Percentiles rank a stretch among this genome's conserved stretches.
These are phyloP conservation scores for Talaromyces sp. DNA, from an alignment of 2,329 filamentous ascomycete genomes.

Conservation along the genomic window DNA sequence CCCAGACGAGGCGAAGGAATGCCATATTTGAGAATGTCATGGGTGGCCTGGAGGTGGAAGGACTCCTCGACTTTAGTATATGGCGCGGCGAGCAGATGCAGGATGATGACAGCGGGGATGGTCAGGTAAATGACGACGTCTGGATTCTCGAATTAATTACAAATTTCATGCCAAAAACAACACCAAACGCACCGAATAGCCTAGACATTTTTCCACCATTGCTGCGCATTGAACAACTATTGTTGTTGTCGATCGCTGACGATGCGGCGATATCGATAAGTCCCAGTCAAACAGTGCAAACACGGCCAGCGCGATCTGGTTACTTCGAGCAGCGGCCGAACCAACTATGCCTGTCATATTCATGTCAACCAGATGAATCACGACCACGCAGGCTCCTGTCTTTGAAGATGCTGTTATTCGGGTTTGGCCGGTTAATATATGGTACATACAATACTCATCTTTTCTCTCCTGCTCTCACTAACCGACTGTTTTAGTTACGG, in stretches of 20 bases:
- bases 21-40: constrained; percentile 82
- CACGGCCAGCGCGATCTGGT: constrained; percentile 7
- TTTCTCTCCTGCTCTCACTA: background rate
- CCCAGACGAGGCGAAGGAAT: constrained; percentile 47
- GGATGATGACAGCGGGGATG: constrained; percentile 59
- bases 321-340: constrained; percentile 1
- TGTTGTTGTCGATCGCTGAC: background rate
- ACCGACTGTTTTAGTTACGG: constrained; percentile 40
- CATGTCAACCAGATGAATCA: constrained; percentile 19
- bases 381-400: background rate
- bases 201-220: constrained; percentile 11
- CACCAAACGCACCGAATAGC: constrained; percentile 5
- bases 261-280: background rate
- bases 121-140: constrained; percentile 40
- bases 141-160: background rate
- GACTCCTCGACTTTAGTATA: constrained; percentile 99
- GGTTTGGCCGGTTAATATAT: constrained; percentile 68
- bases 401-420: constrained; percentile 65
- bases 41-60: constrained; percentile 91
- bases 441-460: constrained; percentile 40
- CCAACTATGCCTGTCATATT: background rate
- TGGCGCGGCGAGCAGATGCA: constrained; percentile 71
- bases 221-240: background rate
- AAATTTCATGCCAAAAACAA: background rate
- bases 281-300: constrained; percentile 10